Evolutionary conservation across 2,329 filamentous ascomycete genomes (phyloP), one percentile per base, ranked within the genome.

Genomic region (Phaeosphaeriaceae sp.): DNA sequence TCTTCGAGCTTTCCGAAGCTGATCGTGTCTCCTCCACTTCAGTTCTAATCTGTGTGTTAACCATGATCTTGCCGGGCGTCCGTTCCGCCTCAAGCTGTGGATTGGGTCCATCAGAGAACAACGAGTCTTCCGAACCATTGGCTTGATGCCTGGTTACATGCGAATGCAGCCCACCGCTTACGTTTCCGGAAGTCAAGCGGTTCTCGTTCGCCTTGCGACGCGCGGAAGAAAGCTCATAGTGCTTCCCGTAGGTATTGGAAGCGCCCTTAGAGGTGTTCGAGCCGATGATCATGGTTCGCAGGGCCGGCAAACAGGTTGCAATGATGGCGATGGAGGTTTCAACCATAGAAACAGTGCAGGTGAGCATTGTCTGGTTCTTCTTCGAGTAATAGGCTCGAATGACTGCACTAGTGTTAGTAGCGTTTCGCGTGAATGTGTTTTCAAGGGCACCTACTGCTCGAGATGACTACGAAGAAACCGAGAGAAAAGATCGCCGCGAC

Each of bases 281-380:
- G 21, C 66, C 67, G 15, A 69, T 54, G 15, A 68, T 46, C 57
- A 66, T 61, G 24, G 67, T 64, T 47, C 63, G 67, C 10, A 69
- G 50, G 10, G 67, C 67, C 11, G 78, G 77, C 0, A 79, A 73
- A n/a, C 75, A 79, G 2, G 75, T 71, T 1, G 77, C 76, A 10
- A 80, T 79, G 33, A 80, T 79, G 1, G 79, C 76, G 7, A 80
- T 73, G 3, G 77, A 65, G 4, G 58, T 64, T 48, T 69, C 67
- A 15, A 68, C 58, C 64, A 66, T 67, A 17, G 67, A 69, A n/a
- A 67, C 67, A 25, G 65, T 68, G 40, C 62, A 67, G 0, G 67
- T 69, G 25, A 69, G 48, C 66, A 69, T 68, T 1, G 64, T 68
- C 36, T 69, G 53, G 48, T 69, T 47, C 45, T 25, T 47, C 22